Evolutionary conservation across 176 grass and related monocot genomes (phyloP).

Genomic region (Pontederia paniculata): DNA sequence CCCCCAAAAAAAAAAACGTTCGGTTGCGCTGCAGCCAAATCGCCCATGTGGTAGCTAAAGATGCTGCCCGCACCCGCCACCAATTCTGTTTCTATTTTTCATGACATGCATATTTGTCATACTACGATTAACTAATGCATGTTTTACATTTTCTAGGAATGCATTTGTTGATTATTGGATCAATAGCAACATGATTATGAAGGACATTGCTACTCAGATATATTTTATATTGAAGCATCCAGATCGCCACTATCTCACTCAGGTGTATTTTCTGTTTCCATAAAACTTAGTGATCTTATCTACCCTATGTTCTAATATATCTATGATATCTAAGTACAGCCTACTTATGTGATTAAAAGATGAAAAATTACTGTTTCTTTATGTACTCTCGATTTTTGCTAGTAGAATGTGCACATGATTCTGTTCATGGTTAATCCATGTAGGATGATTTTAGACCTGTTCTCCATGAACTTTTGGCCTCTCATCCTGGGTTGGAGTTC

Average conservation of each 20-base stretch:
- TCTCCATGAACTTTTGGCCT: conserved; percentile 83
- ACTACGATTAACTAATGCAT: conserved; percentile 8
- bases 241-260: conserved; percentile 43
- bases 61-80: no score
- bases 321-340: neutral
- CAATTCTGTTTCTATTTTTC: no score
- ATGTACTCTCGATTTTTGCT: conserved; percentile 4
- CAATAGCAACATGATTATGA: conserved; percentile 77
- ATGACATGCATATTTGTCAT: neutral
- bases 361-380: conserved; percentile 7
- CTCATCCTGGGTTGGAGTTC: conserved; percentile 87
- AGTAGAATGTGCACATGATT: conserved; percentile 12
- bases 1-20: no score
- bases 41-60: no score
- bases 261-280: conserved; percentile 37
- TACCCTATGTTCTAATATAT: neutral
- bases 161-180: conserved; percentile 84
- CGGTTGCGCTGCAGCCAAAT: no score
- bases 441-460: conserved; percentile 92
- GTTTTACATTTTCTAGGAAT: conserved; percentile 38
- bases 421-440: neutral
- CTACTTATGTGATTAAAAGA: conserved; percentile 13
- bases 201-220: conserved; percentile 72
- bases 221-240: conserved; percentile 74
- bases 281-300: neutral